Evolutionary conservation across 1,284 basidiomycete species (phyloP).

Genomic region (Sutorius eximius): DNA sequence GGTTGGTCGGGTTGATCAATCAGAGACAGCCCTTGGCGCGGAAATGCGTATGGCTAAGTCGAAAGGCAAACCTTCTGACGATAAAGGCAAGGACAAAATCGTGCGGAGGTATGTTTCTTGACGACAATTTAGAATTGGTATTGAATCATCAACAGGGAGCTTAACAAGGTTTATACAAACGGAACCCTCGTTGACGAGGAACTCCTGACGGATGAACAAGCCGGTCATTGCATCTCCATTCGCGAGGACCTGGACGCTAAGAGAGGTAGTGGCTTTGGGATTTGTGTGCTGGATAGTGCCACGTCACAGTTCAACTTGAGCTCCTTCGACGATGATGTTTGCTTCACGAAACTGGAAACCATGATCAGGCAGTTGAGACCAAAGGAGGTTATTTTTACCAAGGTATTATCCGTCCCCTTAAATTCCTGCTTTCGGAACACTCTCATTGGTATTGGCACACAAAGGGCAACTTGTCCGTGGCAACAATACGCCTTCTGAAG

Average conservation of each 20-base stretch:
- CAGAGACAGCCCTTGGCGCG: conserved; percentile 87
- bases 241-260: conserved; percentile 59
- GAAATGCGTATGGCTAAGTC: conserved; percentile 79
- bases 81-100: conserved; percentile 71
- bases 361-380: conserved; percentile 90
- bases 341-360: conserved; percentile 91
- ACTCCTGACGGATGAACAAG: conserved; percentile 90
- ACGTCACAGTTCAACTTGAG: conserved; percentile 96
- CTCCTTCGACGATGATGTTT: conserved; percentile 89
- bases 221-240: conserved; percentile 92
- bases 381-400: conserved; percentile 91
- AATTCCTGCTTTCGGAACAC: not conserved
- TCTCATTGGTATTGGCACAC: conserved; percentile 2
- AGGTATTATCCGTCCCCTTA: conserved; percentile 49
- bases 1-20: conserved; percentile 96
- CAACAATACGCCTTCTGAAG: conserved; percentile 81
- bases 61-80: conserved; percentile 54
- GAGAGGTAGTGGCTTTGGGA: conserved; percentile 70
- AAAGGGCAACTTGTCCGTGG: conserved; percentile 80
- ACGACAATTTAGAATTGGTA: not conserved
- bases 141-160: conserved; percentile 56
- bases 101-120: conserved; percentile 58
- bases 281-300: conserved; percentile 94
- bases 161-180: conserved; percentile 95
- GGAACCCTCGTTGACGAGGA: conserved; percentile 94